Conservation (phyloP, 805 yeast genomes). For the Barnettozyma populi region DNA sequence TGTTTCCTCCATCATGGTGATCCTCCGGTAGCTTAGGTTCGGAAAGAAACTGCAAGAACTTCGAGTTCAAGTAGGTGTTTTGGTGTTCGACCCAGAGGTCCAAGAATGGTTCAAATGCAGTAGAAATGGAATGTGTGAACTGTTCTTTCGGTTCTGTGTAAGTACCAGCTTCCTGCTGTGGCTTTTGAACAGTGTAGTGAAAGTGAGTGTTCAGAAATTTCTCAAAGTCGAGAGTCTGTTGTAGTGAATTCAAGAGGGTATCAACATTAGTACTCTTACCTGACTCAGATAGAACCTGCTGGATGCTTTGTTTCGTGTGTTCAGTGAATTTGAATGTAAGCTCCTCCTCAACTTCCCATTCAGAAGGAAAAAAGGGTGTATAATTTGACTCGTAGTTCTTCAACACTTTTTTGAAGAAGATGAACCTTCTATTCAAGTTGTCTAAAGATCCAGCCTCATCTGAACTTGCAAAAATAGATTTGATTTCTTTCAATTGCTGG, state of each 20-base stretch:
- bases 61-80: conserved; percentile 54
- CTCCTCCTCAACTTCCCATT: conserved; percentile 66
- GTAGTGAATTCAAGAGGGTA: conserved; percentile 59
- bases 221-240: conserved; percentile 82
- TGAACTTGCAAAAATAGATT: conserved; percentile 62
- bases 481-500: conserved; percentile 65
- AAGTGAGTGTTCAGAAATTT: conserved; percentile 61
- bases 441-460: conserved; percentile 96
- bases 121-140: conserved; percentile 44
- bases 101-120: conserved; percentile 79
- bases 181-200: conserved; percentile 32
- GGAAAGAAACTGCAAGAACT: conserved; percentile 59
- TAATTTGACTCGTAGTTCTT: conserved; percentile 50
- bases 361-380: conserved; percentile 52
- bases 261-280: conserved; percentile 49
- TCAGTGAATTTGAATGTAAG: conserved; percentile 61
- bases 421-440: conserved; percentile 73
- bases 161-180: conserved; percentile 17
- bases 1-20: conserved; percentile 44
- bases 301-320: conserved; percentile 63
- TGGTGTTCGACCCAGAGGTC: conserved; percentile 85
- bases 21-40: conserved; percentile 49
- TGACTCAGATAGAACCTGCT: conserved; percentile 42
- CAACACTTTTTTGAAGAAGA: conserved; percentile 72
- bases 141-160: conserved; percentile 15